A percentile compares a stretch with the other conserved stretches of the same genome.
These are phyloP conservation scores for Kodamaea sp. DNA, from an alignment of 1,139 yeast species.

Conservation along the genomic window DNA sequence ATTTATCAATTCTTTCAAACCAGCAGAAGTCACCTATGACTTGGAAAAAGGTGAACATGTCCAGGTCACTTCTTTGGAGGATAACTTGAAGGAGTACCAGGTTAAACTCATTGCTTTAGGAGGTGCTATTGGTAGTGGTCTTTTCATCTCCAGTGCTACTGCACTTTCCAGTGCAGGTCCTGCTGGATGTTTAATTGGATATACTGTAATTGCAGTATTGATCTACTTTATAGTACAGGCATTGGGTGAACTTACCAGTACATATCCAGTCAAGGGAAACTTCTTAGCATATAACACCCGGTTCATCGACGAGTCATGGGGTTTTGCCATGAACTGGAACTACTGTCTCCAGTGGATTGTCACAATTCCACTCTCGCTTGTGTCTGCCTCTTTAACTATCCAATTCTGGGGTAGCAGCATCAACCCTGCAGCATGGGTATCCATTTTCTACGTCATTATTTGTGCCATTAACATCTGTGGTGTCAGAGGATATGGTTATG, in stretches of 20 bases:
- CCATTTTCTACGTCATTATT: conserved; percentile 22
- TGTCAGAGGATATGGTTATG: conserved; percentile 20
- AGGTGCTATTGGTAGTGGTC: conserved; percentile 45
- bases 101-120: conserved; percentile 38
- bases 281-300: conserved; percentile 24
- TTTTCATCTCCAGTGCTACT: conserved; percentile 32
- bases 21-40: conserved; percentile 2
- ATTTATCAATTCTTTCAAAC: conserved; percentile 11
- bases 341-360: conserved; percentile 26
- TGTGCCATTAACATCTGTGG: conserved; percentile 22
- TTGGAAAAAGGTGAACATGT: conserved; percentile 7
- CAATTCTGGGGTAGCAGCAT: conserved; percentile 21
- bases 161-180: conserved; percentile 23
- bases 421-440: conserved; percentile 24
- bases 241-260: conserved; percentile 22
- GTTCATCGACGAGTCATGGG: conserved; percentile 26
- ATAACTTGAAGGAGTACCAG: conserved; percentile 16
- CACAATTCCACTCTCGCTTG: conserved; percentile 24
- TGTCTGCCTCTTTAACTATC: conserved; percentile 24
- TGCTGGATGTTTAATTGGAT: conserved; percentile 24
- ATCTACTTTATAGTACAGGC: conserved; percentile 24
- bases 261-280: conserved; percentile 24
- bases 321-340: conserved; percentile 28
- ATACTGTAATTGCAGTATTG: conserved; percentile 21
- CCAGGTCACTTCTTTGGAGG: conserved; percentile 13